phyloP scores from a whole-genome alignment of 257 asterid genomes.

The Leptodermis oblonga region DNA sequence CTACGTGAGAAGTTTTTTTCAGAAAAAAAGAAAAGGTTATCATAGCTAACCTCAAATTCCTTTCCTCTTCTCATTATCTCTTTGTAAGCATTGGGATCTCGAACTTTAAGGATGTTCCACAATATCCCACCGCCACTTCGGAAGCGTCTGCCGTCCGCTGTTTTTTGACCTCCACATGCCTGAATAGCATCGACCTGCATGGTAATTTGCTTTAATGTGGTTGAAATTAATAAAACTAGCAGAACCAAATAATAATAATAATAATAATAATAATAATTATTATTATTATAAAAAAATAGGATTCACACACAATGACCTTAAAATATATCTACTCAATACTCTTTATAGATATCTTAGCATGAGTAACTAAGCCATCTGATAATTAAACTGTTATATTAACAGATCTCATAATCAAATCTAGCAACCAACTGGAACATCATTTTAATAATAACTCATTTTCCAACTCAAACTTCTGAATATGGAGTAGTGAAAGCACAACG shows the following conservation, averaged over 20 bases:
- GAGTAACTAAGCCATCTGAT: neutral
- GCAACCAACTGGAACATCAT: too few species aligned
- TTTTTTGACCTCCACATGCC: conserved; percentile 93
- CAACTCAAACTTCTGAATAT: neutral
- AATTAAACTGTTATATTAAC: neutral
- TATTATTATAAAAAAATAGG: neutral
- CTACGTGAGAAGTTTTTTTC: neutral
- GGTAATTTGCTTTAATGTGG: neutral
- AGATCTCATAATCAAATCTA: neutral
- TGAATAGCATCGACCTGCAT: conserved; percentile 90
- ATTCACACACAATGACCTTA: neutral
- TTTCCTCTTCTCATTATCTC: conserved; percentile 85
- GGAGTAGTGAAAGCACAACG: neutral
- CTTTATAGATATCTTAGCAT: neutral
- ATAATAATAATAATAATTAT: neutral
- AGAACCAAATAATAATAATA: neutral
- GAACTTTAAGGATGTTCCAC: conserved; percentile 82
- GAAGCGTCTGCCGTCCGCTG: conserved; percentile 61
- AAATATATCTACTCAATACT: neutral
- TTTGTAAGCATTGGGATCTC: conserved; percentile 84
- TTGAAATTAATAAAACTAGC: neutral
- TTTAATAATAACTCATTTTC: neutral
- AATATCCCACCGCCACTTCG: conserved; percentile 85
- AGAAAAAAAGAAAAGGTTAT: neutral
- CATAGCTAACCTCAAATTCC: conserved; percentile 79